Conservation (phyloP, 2,329 filamentous ascomycete genomes). For the Nothopassalora personata region DNA sequence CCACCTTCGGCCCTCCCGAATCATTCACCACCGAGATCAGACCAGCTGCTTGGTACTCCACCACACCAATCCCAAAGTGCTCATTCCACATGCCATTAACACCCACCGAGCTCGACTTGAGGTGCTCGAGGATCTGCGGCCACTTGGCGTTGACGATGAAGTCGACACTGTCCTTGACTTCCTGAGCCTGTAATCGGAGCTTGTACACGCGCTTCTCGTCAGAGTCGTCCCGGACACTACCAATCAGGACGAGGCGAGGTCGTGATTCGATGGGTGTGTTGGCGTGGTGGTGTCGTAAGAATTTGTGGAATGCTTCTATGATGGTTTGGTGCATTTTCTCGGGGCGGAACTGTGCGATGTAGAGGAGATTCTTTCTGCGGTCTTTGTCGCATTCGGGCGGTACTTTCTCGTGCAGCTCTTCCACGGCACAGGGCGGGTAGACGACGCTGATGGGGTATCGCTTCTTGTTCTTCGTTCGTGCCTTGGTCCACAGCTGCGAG, state of each 20-base stretch:
- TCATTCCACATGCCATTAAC: slow-evolving; percentile 99
- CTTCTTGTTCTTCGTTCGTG: slow-evolving; percentile 45
- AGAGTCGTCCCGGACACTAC: slow-evolving; percentile 79
- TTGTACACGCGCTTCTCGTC: slow-evolving; percentile 84
- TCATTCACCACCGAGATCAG: slow-evolving; percentile 90
- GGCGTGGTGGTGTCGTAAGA: slow-evolving; percentile 55
- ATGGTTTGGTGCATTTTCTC: slow-evolving; percentile 95
- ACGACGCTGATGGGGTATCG: slow-evolving; percentile 64
- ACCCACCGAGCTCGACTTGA: slow-evolving; percentile 71
- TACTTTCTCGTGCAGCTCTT: slow-evolving; percentile 71
- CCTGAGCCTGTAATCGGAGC: slow-evolving; percentile 75
- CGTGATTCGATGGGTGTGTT: slow-evolving; percentile 15
- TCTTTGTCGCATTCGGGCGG: slow-evolving; percentile 65
- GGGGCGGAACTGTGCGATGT: slow-evolving; percentile 94
- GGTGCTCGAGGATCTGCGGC: slow-evolving; percentile 76
- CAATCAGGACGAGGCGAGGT: slow-evolving; percentile 75
- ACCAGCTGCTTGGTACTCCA: slow-evolving; percentile 95
- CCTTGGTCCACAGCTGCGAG: slow-evolving; percentile 65
- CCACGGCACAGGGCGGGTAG: slow-evolving; percentile 87
- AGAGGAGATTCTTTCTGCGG: slow-evolving; percentile 70
- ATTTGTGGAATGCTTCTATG: slow-evolving; percentile 74
- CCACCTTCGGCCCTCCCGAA: slow-evolving; percentile 84
- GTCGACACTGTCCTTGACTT: slow-evolving; percentile 75
- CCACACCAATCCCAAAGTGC: slow-evolving; percentile 96
- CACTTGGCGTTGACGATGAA: slow-evolving; percentile 89